Conservation (phyloP, 805 yeast genomes). For the Starmerella cellae region DNA sequence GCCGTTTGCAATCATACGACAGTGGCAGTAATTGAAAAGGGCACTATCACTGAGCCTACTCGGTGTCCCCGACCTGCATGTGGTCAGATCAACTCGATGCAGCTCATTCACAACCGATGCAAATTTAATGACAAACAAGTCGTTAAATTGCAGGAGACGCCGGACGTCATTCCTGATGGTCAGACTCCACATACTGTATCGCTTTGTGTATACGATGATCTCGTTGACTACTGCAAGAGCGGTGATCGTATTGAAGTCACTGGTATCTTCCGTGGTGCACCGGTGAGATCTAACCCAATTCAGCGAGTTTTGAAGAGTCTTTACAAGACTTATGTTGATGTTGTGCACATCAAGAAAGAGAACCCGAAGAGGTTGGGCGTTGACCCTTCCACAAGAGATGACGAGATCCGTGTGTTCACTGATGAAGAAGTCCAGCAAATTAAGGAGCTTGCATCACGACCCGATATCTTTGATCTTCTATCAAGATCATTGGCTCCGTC, state of each 20-base stretch:
- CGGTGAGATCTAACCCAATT: constrained; percentile 75
- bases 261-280: constrained; percentile 85
- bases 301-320: constrained; percentile 72
- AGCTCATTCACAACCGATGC: constrained; percentile 79
- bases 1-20: constrained; percentile 87
- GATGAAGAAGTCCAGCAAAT: constrained; percentile 59
- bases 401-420: constrained; percentile 52
- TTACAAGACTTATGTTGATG: constrained; percentile 88
- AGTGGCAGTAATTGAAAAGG: constrained; percentile 86
- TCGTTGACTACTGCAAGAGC: constrained; percentile 87
- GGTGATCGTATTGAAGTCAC: constrained; percentile 95
- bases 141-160: constrained; percentile 85
- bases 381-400: constrained; percentile 51
- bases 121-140: constrained; percentile 93
- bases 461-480: constrained; percentile 71
- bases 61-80: constrained; percentile 85
- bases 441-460: constrained; percentile 46
- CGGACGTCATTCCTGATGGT: constrained; percentile 93
- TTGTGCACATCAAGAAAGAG: constrained; percentile 78
- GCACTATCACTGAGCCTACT: constrained; percentile 84
- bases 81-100: constrained; percentile 74
- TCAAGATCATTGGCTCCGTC: constrained; percentile 95
- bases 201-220: constrained; percentile 85
- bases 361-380: constrained; percentile 71
- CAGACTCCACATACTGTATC: constrained; percentile 97